A percentile compares a stretch with the other conserved stretches of the same genome.
phyloP scores from a whole-genome alignment of 2,329 filamentous ascomycete genomes.

The Bipolaris gigantea region DNA sequence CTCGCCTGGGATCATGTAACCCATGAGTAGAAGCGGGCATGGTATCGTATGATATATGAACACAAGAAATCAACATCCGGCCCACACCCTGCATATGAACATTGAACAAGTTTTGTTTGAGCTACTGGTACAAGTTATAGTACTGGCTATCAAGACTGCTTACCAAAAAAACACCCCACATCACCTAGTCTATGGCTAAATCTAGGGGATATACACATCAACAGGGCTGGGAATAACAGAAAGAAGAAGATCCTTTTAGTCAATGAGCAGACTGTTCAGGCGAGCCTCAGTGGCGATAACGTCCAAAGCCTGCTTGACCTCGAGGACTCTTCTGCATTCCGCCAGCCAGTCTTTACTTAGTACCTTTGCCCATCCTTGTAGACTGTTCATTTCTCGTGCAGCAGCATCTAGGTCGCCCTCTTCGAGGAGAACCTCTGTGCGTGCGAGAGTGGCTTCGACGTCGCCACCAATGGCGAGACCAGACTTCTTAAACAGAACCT shows the following conservation, averaged over 20 bases:
- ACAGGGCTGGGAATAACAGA: constrained; percentile 5
- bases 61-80: no score
- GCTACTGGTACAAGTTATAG: constrained; percentile 16
- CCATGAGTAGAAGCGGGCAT: no score
- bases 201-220: constrained; percentile 3
- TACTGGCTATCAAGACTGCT: constrained; percentile 11
- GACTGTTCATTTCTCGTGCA: constrained; percentile 89
- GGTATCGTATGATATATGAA: no score
- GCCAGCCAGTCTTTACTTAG: constrained; percentile 90
- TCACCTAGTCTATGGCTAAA: constrained; percentile 4
- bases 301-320: constrained; percentile 94
- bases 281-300: constrained; percentile 90
- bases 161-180: neutral
- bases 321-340: constrained; percentile 87
- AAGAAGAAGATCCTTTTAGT: constrained; percentile 51
- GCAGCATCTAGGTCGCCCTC: constrained; percentile 91
- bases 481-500: constrained; percentile 92
- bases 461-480: constrained; percentile 76
- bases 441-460: constrained; percentile 88
- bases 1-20: no score
- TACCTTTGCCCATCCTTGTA: constrained; percentile 94
- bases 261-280: constrained; percentile 82
- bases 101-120: constrained; percentile 10
- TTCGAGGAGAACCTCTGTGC: constrained; percentile 87
- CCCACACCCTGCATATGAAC: constrained; percentile 4